Conservation (phyloP, 768 basidiomycete genomes). For the Cyclocybe cylindracea region DNA sequence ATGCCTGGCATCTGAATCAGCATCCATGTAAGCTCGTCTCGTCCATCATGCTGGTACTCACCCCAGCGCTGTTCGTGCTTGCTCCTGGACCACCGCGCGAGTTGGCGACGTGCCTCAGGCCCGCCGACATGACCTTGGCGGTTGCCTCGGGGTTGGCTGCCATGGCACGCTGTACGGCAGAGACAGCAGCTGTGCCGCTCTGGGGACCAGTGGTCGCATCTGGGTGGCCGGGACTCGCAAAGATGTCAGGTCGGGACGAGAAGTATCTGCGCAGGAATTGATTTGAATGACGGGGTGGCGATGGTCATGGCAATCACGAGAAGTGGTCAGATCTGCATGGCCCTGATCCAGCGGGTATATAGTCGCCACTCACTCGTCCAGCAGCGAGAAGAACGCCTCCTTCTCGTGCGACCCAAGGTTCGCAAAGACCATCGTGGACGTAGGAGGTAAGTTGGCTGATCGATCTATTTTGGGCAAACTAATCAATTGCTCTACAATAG, state of each 20-base stretch:
- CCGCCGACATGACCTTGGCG: conserved; percentile 40
- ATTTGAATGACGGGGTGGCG: conserved; percentile 12
- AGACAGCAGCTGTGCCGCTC: conserved; percentile 29
- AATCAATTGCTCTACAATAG: conserved; percentile 11
- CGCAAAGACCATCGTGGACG: conserved; percentile 64
- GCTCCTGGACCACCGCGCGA: conserved; percentile 14
- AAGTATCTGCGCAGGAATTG: conserved; percentile 57
- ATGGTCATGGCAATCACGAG: conserved; percentile 14
- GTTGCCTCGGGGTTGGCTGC: conserved; percentile 42
- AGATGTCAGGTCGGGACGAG: conserved; percentile 66
- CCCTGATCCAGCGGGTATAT: conserved; percentile 5
- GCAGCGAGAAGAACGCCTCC: conserved; percentile 76
- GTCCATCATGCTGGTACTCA: conserved; percentile 13
- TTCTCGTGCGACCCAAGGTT: conserved; percentile 69
- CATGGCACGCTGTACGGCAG: conserved; percentile 47
- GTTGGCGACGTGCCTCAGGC: conserved; percentile 36
- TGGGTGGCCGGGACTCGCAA: conserved; percentile 32
- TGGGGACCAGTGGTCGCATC: conserved; percentile 25
- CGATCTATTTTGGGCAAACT: neutral
- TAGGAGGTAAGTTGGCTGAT: conserved; percentile 9
- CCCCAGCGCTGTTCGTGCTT: conserved; percentile 12
- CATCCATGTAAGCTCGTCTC: conserved; percentile 3
- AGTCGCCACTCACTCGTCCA: conserved; percentile 67
- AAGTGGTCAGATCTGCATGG: neutral
- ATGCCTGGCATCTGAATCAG: conserved; percentile 28